Evolutionary conservation across 2,329 filamentous ascomycete species (phyloP), one percentile per base, ranked within the genome.

Genomic region (Fusarium paranaense): DNA sequence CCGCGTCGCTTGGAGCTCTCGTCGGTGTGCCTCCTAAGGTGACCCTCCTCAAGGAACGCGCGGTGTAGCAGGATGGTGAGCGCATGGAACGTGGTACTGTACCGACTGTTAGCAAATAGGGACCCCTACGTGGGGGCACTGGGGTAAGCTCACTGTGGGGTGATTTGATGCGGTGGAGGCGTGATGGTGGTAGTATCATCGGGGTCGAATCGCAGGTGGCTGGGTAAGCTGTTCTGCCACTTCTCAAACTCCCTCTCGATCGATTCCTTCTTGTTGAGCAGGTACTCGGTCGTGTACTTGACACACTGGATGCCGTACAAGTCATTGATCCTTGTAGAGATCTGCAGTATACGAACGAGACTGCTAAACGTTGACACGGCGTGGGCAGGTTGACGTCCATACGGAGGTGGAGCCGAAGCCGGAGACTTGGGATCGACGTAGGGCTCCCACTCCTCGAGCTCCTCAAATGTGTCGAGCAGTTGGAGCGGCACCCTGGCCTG

Each of bases 41-140:
- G 79, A 37, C 80, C 80, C 32, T 80, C 76, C 32, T 81, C 81
- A 0, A 86, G 80, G 70, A 86, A 86, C 1, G 85, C 84, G 1
- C 85, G 82, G 65, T 87, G 84, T 11, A 87, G 80, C 0, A 87
- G 78, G 54, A 87, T 86, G 11, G 82, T 80, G 14, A 87, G 79
- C 6, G 84, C 82, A 67, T 86, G 78, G 69, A 85, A 86, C 9
- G 79, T 82, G 18, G 80, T 80, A 35, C 79, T 74, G 52, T 16
- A 33, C 1, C 56, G 57, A 47, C 32, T 52, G 35, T 76, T 47
- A 78, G 72, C 16, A 61, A 66, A 14, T 1, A 8, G 6, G 9
- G 47, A 52, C n/a, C 8, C 50, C 25, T 20, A 18, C 60, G 54
- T 59, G n/a, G 7, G 10, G 14, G 37, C 13, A 47, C 20, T 10